Percentiles rank a stretch among this genome's conserved stretches.
Conservation (phyloP, 2,329 filamentous ascomycete species). For the Aspergillus terreus region DNA sequence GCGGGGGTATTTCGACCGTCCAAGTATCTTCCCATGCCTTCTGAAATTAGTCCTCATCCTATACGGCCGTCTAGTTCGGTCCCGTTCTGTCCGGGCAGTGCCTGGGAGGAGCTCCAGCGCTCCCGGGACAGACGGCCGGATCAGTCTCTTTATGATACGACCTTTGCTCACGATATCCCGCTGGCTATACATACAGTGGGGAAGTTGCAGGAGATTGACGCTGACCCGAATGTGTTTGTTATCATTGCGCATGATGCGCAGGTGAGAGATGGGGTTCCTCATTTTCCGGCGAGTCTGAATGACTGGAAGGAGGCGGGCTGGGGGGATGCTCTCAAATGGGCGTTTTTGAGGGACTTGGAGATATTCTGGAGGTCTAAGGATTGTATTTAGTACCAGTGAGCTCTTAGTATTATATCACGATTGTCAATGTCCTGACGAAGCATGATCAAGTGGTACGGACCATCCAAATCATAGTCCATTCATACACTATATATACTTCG, state of each 20-base stretch:
- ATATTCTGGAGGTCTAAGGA: neutral
- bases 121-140: slow-evolving; percentile 7
- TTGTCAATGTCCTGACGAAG: too few species aligned
- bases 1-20: neutral
- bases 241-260: slow-evolving; percentile 28
- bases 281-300: slow-evolving; percentile 28
- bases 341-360: slow-evolving; percentile 18
- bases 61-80: neutral
- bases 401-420: too few species aligned
- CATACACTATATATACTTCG: neutral
- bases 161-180: slow-evolving; percentile 22
- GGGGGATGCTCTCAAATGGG: slow-evolving; percentile 19
- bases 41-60: neutral
- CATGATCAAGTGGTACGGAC: too few species aligned
- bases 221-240: slow-evolving; percentile 25
- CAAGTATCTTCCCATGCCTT: slow-evolving; percentile 3
- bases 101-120: slow-evolving; percentile 10
- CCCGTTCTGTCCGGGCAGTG: slow-evolving; percentile 5
- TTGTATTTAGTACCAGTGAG: too few species aligned
- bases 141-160: slow-evolving; percentile 18
- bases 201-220: slow-evolving; percentile 24
- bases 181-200: slow-evolving; percentile 17
- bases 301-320: slow-evolving; percentile 26
- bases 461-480: too few species aligned
- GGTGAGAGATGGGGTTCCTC: slow-evolving; percentile 18